Conservation (phyloP, 164 flowering plant species). For the Stephania yunnanensis region DNA sequence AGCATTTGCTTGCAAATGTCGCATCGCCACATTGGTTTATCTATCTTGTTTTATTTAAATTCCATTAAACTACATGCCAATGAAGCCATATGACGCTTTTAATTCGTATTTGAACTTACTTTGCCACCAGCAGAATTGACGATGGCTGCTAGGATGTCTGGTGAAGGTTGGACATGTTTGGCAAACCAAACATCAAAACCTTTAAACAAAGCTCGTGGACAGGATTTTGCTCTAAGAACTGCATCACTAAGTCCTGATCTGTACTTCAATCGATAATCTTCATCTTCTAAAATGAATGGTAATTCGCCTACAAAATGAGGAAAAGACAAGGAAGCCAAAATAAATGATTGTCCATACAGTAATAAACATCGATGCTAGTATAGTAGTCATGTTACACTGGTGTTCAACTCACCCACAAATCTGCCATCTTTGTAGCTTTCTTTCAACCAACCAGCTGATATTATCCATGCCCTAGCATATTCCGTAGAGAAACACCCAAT, state of each 20-base stretch:
- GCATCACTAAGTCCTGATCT: conserved; percentile 48
- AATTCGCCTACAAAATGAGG: conserved; percentile 46
- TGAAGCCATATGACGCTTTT: background rate
- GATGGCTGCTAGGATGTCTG: conserved; percentile 42
- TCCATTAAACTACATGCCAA: background rate
- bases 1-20: background rate
- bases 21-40: background rate
- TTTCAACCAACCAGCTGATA: conserved; percentile 75
- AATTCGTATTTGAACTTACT: conserved; percentile 37
- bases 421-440: conserved; percentile 58
- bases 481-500: background rate
- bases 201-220: conserved; percentile 47
- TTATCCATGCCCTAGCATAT: conserved; percentile 70
- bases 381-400: background rate
- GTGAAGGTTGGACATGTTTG: conserved; percentile 53
- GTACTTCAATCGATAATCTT: conserved; percentile 55
- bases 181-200: conserved; percentile 59
- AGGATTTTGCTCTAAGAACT: conserved; percentile 57
- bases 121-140: conserved; percentile 72
- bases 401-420: conserved; percentile 58
- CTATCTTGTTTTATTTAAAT: background rate
- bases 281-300: conserved; percentile 57
- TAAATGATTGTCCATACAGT: background rate
- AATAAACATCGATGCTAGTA: background rate
- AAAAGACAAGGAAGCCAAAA: background rate